Conservation (phyloP, 2,329 filamentous ascomycete species). For the Venturia effusa region DNA sequence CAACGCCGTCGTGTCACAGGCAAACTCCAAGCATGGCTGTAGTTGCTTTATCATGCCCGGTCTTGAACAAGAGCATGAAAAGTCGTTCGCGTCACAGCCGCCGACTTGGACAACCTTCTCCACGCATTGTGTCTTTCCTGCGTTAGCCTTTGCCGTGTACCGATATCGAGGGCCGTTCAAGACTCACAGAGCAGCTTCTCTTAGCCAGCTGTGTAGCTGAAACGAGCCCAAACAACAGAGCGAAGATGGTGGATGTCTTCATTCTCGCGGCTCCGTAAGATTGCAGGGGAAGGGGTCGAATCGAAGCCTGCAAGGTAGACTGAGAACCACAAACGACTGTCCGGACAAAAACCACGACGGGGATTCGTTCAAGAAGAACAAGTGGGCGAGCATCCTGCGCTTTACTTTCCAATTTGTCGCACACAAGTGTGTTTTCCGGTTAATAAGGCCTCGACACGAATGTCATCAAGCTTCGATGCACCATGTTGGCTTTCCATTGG, state of each 20-base stretch:
- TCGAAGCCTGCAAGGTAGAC: neutral
- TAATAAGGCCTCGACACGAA: neutral
- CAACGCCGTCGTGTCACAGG: neutral
- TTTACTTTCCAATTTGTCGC: neutral
- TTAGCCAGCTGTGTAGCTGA: neutral
- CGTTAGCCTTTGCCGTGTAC: neutral
- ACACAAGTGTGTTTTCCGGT: neutral
- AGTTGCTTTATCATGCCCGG: neutral
- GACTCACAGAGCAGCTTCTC: neutral
- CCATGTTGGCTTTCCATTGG: neutral
- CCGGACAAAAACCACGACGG: neutral
- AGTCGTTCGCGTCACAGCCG: neutral
- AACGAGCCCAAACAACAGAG: neutral
- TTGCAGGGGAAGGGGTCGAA: neutral
- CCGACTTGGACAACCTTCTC: neutral
- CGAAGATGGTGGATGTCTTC: neutral
- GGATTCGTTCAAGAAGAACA: neutral
- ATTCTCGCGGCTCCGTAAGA: neutral
- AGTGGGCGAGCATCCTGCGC: neutral
- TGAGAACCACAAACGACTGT: neutral
- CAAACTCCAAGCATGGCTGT: conserved; percentile 1
- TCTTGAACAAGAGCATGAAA: neutral
- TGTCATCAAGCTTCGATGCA: neutral
- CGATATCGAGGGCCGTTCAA: neutral
- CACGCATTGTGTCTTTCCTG: neutral